These are phyloP conservation scores for Beverwykella pulmonaria DNA, from an alignment of 495 filamentous ascomycete genomes.

Conservation along the genomic window DNA sequence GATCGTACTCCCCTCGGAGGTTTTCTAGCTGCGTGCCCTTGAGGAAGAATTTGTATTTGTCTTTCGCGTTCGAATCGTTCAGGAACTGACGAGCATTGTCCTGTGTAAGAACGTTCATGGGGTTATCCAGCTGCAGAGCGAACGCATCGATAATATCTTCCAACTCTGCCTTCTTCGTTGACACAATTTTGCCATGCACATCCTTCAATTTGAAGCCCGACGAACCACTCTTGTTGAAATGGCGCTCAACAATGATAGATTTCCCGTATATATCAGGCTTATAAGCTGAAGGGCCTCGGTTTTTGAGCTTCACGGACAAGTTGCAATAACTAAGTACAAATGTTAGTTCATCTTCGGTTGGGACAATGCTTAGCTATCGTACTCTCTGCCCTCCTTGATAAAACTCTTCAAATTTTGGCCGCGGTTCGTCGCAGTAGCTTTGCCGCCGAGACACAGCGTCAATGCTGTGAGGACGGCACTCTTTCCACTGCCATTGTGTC, in stretches of 20 bases:
- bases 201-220: constrained; percentile 89
- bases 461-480: constrained; percentile 95
- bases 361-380: constrained; percentile 33
- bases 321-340: constrained; percentile 42
- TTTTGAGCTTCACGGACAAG: constrained; percentile 84
- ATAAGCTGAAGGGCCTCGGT: constrained; percentile 80
- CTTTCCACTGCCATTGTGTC: constrained; percentile 98
- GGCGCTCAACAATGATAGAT: constrained; percentile 85
- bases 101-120: constrained; percentile 96
- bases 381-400: constrained; percentile 87
- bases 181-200: constrained; percentile 68
- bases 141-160: constrained; percentile 93
- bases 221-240: constrained; percentile 75
- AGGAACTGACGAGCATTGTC: constrained; percentile 94
- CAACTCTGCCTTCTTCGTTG: constrained; percentile 82
- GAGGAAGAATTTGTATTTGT: constrained; percentile 97
- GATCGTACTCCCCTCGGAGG: constrained; percentile 84
- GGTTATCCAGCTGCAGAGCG: constrained; percentile 93
- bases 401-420: constrained; percentile 89
- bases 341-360: neutral
- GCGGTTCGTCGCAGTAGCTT: constrained; percentile 92
- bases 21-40: constrained; percentile 93
- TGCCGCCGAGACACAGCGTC: constrained; percentile 90
- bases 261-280: constrained; percentile 80
- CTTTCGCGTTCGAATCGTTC: constrained; percentile 72